A percentile compares a stretch with the other conserved stretches of the same genome.
Evolutionary conservation across 805 yeast genomes (phyloP).

Genomic region (Cyberlindnera veronae): DNA sequence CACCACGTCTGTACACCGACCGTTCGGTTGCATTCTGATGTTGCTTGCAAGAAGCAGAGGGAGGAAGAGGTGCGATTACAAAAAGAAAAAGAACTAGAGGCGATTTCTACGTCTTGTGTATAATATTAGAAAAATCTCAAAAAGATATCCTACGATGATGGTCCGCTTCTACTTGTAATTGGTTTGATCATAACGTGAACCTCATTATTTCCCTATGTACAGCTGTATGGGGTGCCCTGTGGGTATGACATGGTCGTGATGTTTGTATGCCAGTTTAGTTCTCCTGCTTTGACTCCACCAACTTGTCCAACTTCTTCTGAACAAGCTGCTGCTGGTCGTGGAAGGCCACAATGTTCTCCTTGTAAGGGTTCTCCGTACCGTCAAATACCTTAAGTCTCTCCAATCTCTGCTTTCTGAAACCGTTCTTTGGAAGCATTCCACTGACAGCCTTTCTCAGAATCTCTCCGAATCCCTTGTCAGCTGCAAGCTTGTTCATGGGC

Average conservation of each 20-base stretch:
- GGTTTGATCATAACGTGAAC: no score
- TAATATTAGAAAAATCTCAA: slow-evolving; percentile 1
- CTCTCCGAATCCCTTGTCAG: slow-evolving; percentile 85
- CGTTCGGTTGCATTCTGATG: slow-evolving; percentile 53
- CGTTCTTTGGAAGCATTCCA: slow-evolving; percentile 95
- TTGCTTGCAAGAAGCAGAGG: not conserved
- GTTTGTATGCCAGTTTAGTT: not conserved
- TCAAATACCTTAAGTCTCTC: slow-evolving; percentile 85
- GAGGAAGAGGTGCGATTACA: not conserved
- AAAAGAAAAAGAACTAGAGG: slow-evolving; percentile 1
- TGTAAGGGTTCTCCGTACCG: slow-evolving; percentile 85
- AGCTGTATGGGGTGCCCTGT: not conserved
- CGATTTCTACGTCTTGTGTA: slow-evolving; percentile 1
- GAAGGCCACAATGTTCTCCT: slow-evolving; percentile 76
- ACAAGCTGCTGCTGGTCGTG: slow-evolving; percentile 70
- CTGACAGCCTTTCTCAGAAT: slow-evolving; percentile 82
- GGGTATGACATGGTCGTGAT: not conserved
- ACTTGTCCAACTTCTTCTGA: slow-evolving; percentile 39
- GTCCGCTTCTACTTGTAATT: no score
- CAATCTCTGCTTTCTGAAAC: slow-evolving; percentile 70
- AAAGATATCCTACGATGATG: no score
- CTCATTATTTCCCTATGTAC: not conserved
- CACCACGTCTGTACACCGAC: slow-evolving; percentile 96
- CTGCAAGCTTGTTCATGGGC: slow-evolving; percentile 74
- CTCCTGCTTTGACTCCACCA: slow-evolving; percentile 25